These are phyloP conservation scores for Funneliformis caledonium DNA, from an alignment of 371 early-diverging fungal genomes.

Conservation along the genomic window DNA sequence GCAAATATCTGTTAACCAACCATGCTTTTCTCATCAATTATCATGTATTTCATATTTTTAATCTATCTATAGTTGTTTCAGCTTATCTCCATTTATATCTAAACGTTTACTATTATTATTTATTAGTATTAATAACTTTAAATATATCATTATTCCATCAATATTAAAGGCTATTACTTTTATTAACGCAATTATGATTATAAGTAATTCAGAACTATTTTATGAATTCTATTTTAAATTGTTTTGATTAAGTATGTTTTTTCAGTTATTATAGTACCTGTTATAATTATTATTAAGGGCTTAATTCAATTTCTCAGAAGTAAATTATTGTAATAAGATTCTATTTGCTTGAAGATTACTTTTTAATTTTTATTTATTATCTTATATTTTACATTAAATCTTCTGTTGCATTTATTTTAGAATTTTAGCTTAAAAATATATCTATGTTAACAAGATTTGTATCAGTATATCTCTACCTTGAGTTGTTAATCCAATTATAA, in stretches of 20 bases:
- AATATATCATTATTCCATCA: neutral
- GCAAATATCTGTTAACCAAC: too few relatives aligned
- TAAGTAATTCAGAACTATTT: neutral
- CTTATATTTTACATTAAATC: neutral
- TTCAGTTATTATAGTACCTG: too few relatives aligned
- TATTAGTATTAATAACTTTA: neutral
- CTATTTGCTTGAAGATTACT: too few relatives aligned
- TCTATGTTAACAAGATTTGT: too few relatives aligned
- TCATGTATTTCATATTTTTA: neutral
- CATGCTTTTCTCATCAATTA: too few relatives aligned
- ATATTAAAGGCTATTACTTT: too few relatives aligned
- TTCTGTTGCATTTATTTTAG: too few relatives aligned
- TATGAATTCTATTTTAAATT: neutral
- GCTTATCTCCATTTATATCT: neutral
- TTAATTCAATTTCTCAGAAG: neutral
- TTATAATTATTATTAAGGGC: neutral
- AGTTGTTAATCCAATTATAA: too few relatives aligned
- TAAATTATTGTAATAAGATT: neutral
- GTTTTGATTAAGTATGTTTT: neutral
- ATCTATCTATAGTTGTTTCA: neutral
- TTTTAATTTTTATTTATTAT: neutral
- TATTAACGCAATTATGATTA: too few relatives aligned
- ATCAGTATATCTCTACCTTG: too few relatives aligned
- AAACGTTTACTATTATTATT: neutral
- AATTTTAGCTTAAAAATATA: too few relatives aligned